Evolutionary conservation across 495 filamentous ascomycete species (phyloP).

Genomic region (Aspergillus sparsus): DNA sequence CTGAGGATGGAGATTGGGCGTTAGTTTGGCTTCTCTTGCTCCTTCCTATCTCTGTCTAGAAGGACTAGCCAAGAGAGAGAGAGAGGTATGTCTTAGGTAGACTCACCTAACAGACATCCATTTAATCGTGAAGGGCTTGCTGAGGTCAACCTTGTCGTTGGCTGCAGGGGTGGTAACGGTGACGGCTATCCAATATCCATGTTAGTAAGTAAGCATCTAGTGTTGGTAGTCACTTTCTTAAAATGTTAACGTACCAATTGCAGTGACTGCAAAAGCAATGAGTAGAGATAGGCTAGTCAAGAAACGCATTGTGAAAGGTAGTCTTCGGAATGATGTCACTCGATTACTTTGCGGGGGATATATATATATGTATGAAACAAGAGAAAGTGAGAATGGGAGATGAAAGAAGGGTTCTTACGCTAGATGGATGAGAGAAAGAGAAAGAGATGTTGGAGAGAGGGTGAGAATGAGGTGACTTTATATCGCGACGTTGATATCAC

Average conservation of each 20-base stretch:
- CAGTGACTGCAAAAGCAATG: constrained; percentile 27
- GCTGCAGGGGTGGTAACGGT: constrained; percentile 21
- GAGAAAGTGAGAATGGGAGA: constrained; percentile 3
- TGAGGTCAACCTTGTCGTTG: constrained; percentile 27
- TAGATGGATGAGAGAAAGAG: neutral
- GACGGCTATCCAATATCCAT: constrained; percentile 17
- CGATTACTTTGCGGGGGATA: neutral
- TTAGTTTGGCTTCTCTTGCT: neutral
- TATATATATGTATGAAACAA: constrained; percentile 8
- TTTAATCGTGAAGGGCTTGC: constrained; percentile 25
- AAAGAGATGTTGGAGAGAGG: neutral
- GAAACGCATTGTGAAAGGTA: constrained; percentile 28
- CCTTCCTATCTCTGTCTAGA: neutral
- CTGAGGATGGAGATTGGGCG: constrained; percentile 11
- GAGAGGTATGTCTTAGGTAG: neutral
- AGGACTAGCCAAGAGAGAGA: neutral
- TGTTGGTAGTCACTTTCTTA: constrained; percentile 13
- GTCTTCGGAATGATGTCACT: neutral
- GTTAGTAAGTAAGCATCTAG: constrained; percentile 22
- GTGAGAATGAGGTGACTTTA: constrained; percentile 1
- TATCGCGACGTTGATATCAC: neutral
- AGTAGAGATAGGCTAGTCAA: constrained; percentile 23
- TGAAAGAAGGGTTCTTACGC: neutral
- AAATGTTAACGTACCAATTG: constrained; percentile 19
- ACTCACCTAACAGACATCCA: constrained; percentile 24